A percentile compares a stretch with the other conserved stretches of the same genome.
Conservation (phyloP, 179 eudicot genomes). For the Silene noctiflora region DNA sequence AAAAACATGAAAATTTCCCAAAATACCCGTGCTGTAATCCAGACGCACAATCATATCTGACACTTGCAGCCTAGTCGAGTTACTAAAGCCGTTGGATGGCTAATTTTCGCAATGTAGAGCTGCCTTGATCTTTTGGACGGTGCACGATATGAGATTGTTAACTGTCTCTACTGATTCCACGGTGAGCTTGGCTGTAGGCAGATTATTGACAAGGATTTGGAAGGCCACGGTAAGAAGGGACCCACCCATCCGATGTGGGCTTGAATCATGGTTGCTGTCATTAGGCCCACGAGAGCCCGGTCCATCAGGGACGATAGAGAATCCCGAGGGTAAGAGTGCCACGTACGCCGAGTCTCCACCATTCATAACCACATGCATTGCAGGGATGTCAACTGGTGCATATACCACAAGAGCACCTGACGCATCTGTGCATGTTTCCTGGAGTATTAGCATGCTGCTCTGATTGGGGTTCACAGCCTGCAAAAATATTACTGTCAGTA, state of each 20-base stretch:
- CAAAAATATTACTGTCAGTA: not conserved
- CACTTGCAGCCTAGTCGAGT: not conserved
- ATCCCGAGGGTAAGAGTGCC: constrained; percentile 92
- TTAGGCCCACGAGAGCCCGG: constrained; percentile 41
- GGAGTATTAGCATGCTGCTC: constrained; percentile 93
- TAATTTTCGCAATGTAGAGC: constrained; percentile 78
- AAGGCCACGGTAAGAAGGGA: constrained; percentile 89
- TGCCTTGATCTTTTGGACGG: constrained; percentile 91
- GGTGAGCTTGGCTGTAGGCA: constrained; percentile 91
- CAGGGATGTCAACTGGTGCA: constrained; percentile 94
- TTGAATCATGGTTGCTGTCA: constrained; percentile 8
- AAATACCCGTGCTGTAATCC: no score
- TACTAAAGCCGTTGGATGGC: constrained; percentile 6
- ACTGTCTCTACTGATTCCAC: constrained; percentile 96
- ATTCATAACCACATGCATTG: constrained; percentile 95
- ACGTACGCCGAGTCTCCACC: constrained; percentile 97
- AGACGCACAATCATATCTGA: no score
- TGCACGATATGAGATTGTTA: constrained; percentile 84
- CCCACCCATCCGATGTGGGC: constrained; percentile 43
- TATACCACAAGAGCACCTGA: constrained; percentile 92
- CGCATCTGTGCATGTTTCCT: constrained; percentile 88
- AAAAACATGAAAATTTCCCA: no score
- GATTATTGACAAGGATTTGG: constrained; percentile 82
- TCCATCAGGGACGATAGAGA: constrained; percentile 78
- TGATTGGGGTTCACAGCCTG: constrained; percentile 89